These are phyloP conservation scores for Biscutella laevigata DNA, from an alignment of 441 rosid genomes.

Conservation along the genomic window DNA sequence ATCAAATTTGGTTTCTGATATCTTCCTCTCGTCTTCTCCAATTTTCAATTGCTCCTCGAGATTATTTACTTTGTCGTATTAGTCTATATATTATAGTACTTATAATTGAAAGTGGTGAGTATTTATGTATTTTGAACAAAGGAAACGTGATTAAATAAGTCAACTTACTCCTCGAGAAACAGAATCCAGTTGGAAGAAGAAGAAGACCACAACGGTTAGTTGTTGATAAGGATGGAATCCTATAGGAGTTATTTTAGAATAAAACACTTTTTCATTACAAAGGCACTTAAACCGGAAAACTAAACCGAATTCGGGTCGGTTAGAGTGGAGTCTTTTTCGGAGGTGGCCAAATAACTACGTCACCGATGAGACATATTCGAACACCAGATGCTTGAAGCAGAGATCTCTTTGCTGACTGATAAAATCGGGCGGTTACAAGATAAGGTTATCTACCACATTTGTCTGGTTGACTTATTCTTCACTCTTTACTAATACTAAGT, in stretches of 20 bases:
- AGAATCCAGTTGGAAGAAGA: background rate
- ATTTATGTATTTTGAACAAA: background rate
- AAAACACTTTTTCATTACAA: no score
- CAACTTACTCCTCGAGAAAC: background rate
- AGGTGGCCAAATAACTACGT: constrained; percentile 12
- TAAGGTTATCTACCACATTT: constrained; percentile 48
- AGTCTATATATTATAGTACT: background rate
- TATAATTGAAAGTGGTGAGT: background rate
- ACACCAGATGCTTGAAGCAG: constrained; percentile 70
- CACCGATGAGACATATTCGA: constrained; percentile 51
- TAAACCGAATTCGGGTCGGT: constrained; percentile 1
- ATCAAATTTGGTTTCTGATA: background rate
- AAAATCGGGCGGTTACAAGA: constrained; percentile 56
- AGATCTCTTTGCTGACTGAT: constrained; percentile 56
- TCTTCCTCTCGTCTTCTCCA: background rate
- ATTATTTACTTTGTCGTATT: background rate
- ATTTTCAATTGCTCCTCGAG: no score
- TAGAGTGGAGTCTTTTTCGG: background rate
- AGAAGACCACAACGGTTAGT: no score
- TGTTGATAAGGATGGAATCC: background rate
- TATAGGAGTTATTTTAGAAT: no score
- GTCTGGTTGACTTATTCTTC: constrained; percentile 1
- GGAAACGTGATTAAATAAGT: background rate
- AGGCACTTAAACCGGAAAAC: constrained; percentile 3
- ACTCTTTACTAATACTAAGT: constrained; percentile 5